phyloP scores from a whole-genome alignment of 192 early-diverging fungal species.

The Entomortierella parvispora region DNA sequence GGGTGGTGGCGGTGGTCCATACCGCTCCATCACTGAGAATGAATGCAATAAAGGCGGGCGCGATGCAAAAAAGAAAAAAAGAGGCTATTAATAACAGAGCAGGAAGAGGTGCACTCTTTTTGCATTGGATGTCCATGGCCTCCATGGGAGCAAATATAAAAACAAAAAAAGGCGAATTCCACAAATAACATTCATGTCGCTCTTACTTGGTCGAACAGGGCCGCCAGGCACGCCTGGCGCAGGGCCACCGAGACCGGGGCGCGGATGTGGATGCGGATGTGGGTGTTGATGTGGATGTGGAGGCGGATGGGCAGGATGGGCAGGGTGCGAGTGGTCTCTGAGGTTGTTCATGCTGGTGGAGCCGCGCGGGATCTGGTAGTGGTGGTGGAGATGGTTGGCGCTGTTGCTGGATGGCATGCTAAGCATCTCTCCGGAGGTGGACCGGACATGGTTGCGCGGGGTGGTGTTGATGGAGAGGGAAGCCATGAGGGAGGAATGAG shows the following conservation, averaged over 20 bases:
- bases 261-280: conserved; percentile 15
- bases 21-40: conserved; percentile 33
- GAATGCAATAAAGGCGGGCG: background rate
- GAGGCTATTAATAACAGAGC: background rate
- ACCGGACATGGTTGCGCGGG: conserved; percentile 25
- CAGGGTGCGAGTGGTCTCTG: conserved; percentile 34
- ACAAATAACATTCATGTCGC: too few relatives aligned
- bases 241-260: conserved; percentile 15
- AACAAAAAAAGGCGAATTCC: background rate
- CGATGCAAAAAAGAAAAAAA: background rate
- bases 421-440: conserved; percentile 49
- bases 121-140: too few relatives aligned
- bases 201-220: conserved; percentile 6
- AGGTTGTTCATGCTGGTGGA: conserved; percentile 46
- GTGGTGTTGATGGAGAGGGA: conserved; percentile 45
- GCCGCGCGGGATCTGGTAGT: conserved; percentile 44
- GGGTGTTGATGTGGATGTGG: conserved; percentile 13
- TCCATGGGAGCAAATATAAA: too few relatives aligned
- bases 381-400: background rate
- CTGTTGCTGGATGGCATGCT: conserved; percentile 15
- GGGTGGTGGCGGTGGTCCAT: conserved; percentile 22
- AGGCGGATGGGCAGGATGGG: conserved; percentile 14
- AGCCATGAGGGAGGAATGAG: conserved; percentile 9
- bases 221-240: conserved; percentile 5
- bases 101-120: background rate